Base-by-base conservation (phyloP, 106 monocot genomes). In the Triglochin maritima region DNA sequence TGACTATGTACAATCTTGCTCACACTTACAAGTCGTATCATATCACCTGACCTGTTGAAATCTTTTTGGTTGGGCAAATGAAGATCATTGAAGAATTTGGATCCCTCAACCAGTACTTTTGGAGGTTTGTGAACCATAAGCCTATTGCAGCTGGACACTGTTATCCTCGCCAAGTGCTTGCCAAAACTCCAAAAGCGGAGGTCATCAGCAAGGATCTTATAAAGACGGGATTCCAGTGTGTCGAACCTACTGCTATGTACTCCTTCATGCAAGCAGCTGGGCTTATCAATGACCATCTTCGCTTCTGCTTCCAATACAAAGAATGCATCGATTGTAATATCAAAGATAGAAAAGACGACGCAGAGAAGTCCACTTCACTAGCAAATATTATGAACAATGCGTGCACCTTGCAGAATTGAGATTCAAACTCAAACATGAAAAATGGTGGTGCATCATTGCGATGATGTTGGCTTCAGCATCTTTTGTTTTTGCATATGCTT, bases 201-300 rank as follows among this genome's bases (percentile, higher is more conserved):
- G 54, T 54, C 7, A 68, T 68, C 6, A 68, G 68, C 68, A 68
- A 46, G 46, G 68, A 68, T 45, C 4, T 68, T 41, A 56, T 68
- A 4, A 29, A 44, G 12, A 53, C 42, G 54, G 68, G 56, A n/a
- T 56, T 68, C 42, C 68, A 56, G 3, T 68, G 29, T 42, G 68
- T 68, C 9, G 54, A 55, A 7, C 68, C 68, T 3, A 68, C 68
- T 14, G 53, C 57, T 11, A 44, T 68, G 9, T 54, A 68, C 12
- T 56, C 68, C 10, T 68, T 68, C 56, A 68, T 68, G 68, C 68
- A 68, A 43, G 68, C 54, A n/a, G 68, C 55, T n/a, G 68, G 68
- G 2, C 4, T 68, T 29, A 68, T 56, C 5, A 68, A 68, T 46
- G 68, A 57, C 11, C 68, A 68, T 56, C 68, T 68, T 15, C 5